Percentiles rank a stretch among this genome's conserved stretches.
These are phyloP conservation scores for Trapa bicornis DNA, from an alignment of 345 rosid species.

Conservation along the genomic window DNA sequence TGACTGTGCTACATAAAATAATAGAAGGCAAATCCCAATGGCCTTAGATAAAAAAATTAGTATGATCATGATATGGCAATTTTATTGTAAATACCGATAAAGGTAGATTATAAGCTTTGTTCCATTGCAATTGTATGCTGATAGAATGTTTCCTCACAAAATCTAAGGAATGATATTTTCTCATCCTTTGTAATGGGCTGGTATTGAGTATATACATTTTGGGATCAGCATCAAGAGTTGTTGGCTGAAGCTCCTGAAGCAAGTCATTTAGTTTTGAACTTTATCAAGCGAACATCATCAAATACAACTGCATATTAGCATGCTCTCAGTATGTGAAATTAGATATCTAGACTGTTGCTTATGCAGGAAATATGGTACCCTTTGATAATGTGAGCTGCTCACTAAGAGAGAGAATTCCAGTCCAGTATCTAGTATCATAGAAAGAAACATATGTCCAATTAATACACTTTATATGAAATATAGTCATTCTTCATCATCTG, in stretches of 20 bases:
- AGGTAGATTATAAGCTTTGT: not conserved
- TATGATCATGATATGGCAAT: not conserved
- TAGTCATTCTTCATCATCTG: not conserved
- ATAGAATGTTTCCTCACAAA: not conserved
- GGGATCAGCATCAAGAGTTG: not conserved
- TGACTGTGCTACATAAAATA: not conserved
- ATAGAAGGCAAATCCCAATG: not conserved
- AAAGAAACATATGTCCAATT: not conserved
- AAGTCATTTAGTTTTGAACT: not conserved
- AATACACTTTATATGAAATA: not conserved
- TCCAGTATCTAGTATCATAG: not conserved
- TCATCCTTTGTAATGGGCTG: not conserved
- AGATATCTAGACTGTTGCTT: not conserved
- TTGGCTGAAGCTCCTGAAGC: not conserved
- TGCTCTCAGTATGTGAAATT: not conserved
- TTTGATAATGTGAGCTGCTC: not conserved
- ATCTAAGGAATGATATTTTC: not conserved
- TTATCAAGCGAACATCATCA: not conserved
- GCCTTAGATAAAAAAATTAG: not conserved
- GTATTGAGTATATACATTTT: not conserved
- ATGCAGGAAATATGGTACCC: not conserved
- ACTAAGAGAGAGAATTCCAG: not conserved
- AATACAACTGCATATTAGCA: not conserved
- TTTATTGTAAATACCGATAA: not conserved
- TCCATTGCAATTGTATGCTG: not conserved